Evolutionary conservation across 108 stramenopile species (phyloP).

Genomic region (Stephanodiscus triporus): DNA sequence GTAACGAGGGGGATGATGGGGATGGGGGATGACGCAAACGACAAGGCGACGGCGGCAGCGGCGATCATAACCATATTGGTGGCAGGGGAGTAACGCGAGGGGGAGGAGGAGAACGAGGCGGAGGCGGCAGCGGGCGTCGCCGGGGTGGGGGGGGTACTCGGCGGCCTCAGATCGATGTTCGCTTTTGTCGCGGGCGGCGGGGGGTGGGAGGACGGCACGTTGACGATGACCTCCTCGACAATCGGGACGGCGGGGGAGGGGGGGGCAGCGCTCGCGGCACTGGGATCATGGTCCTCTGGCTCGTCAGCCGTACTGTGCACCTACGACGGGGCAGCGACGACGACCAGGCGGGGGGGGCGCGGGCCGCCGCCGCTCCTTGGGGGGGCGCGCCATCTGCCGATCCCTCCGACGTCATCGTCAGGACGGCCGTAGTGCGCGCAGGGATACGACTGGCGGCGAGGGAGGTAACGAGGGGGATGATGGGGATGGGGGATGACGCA

Average conservation of each 20-base stretch:
- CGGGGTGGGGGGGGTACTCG: slow-evolving; percentile 19
- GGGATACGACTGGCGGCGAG: slow-evolving; percentile 66
- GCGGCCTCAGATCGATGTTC: slow-evolving; percentile 34
- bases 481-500: background rate
- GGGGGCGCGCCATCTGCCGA: too few species aligned
- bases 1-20: slow-evolving; percentile 25
- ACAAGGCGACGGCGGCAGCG: slow-evolving; percentile 33
- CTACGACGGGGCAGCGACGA: slow-evolving; percentile 52
- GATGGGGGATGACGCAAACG: background rate
- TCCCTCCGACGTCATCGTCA: too few species aligned
- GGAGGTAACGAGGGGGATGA: slow-evolving; percentile 39
- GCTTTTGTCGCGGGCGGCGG: slow-evolving; percentile 41
- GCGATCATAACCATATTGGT: slow-evolving; percentile 60
- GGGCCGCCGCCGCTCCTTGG: too few species aligned
- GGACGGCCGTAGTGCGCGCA: slow-evolving; percentile 22
- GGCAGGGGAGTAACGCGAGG: slow-evolving; percentile 53
- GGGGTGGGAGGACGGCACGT: slow-evolving; percentile 6
- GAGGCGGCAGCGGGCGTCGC: background rate
- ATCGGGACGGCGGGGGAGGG: too few species aligned
- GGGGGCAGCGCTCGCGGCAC: too few species aligned
- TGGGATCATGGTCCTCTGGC: slow-evolving; percentile 60
- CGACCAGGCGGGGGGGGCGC: too few species aligned
- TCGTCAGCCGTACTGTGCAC: slow-evolving; percentile 62
- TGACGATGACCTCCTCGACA: slow-evolving; percentile 31
- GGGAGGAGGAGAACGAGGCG: too few species aligned